A percentile compares a stretch with the other conserved stretches of the same genome.
Conservation (phyloP, 371 early-diverging fungal genomes). For the Mucor velutinosus region DNA sequence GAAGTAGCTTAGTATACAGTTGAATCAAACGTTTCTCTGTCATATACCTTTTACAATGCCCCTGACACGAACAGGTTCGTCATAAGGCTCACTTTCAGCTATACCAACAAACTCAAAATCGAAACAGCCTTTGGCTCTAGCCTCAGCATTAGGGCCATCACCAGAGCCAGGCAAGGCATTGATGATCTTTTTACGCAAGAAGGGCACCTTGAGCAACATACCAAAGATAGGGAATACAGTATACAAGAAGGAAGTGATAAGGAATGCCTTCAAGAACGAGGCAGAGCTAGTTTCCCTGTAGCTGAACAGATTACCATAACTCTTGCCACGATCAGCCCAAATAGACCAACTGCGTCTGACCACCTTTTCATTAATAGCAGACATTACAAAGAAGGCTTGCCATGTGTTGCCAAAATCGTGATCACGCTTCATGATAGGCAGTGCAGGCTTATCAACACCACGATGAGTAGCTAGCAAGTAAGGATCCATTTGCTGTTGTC, state of each 20-base stretch:
- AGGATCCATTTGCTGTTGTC: conserved; percentile 36
- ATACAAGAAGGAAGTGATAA: conserved; percentile 37
- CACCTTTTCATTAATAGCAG: conserved; percentile 54
- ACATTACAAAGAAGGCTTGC: conserved; percentile 69
- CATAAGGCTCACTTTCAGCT: conserved; percentile 44
- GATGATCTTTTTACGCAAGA: conserved; percentile 48
- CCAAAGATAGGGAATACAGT: conserved; percentile 33
- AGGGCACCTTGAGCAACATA: conserved; percentile 36
- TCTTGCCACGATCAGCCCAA: conserved; percentile 39
- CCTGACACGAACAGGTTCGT: conserved; percentile 50
- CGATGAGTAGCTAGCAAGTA: conserved; percentile 39
- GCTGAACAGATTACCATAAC: conserved; percentile 60
- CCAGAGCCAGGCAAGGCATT: conserved; percentile 57
- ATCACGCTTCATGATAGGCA: conserved; percentile 31
- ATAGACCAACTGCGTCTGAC: conserved; percentile 60
- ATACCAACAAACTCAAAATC: conserved; percentile 52
- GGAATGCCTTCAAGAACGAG: conserved; percentile 42
- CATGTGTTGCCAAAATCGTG: conserved; percentile 44
- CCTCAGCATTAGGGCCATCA: conserved; percentile 61
- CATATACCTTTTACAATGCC: conserved; percentile 47
- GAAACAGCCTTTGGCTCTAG: conserved; percentile 48
- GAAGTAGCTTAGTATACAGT: not conserved
- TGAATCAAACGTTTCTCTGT: conserved; percentile 25
- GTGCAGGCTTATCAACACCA: conserved; percentile 33
- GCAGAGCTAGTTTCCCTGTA: conserved; percentile 61